phyloP scores from a whole-genome alignment of 2,329 filamentous ascomycete genomes.

The Fusarium vanettenii region DNA sequence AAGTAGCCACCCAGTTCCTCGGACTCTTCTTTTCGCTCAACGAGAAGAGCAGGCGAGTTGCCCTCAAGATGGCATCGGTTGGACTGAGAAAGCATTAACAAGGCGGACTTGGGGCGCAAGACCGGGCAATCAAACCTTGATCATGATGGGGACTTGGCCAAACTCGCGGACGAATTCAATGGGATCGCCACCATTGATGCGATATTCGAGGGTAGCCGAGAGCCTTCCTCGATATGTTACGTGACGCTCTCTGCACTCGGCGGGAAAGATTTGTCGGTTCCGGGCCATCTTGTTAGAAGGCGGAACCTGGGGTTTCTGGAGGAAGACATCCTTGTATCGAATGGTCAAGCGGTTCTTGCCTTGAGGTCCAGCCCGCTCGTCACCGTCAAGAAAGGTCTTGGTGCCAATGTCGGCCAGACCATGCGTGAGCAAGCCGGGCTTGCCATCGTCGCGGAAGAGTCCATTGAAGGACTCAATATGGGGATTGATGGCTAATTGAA shows the following conservation, averaged over 20 bases:
- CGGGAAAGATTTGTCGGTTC: constrained; percentile 87
- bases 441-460: constrained; percentile 79
- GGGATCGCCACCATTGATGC: constrained; percentile 87
- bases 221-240: constrained; percentile 90
- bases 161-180: constrained; percentile 86
- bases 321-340: constrained; percentile 81
- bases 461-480: constrained; percentile 97
- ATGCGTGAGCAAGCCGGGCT: constrained; percentile 70
- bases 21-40: constrained; percentile 90
- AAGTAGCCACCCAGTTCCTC: constrained; percentile 98
- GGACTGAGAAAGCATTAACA: constrained; percentile 64
- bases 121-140: constrained; percentile 72
- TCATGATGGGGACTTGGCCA: constrained; percentile 91
- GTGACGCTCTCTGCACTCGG: constrained; percentile 95
- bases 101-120: not conserved
- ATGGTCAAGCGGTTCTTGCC: constrained; percentile 81
- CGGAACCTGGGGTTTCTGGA: constrained; percentile 85
- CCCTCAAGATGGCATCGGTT: constrained; percentile 92
- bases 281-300: constrained; percentile 84
- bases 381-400: constrained; percentile 87
- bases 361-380: constrained; percentile 68
- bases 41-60: constrained; percentile 83
- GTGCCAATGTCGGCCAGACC: constrained; percentile 89
- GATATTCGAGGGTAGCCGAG: constrained; percentile 84
- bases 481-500: constrained; percentile 87